Evolutionary conservation across 306 rosid genomes (phyloP), one percentile per base, ranked within the genome.

Genomic region (Amphicarpaea edgeworthii): DNA sequence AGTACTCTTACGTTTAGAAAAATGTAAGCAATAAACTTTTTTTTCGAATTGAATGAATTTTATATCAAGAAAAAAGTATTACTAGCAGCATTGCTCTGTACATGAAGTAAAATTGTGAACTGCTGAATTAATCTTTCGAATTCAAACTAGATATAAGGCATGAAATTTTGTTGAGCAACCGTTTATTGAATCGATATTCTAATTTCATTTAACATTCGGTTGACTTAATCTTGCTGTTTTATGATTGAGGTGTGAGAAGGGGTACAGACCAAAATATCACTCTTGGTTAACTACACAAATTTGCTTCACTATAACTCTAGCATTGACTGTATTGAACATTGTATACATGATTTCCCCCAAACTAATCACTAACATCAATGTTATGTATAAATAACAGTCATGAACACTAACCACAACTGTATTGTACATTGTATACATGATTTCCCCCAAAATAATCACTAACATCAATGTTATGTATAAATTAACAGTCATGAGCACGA

Each of bases 361-460:
- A 73, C 17, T n/a, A 73, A 72, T 66, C 55, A 67, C 20, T 49
- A 23, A 51, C 59, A 58, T 67, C 72, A 49, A 23, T 15, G 65
- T 62, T 61, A 51, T 43, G 70, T 11, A 19, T 28, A 5, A 28
- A n/a, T 41, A 49, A 30, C 54, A 62, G 37, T 63, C 42, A 32
- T 14, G n/a, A n/a, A n/a, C n/a, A n/a, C n/a, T 69, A 78, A 30
- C 63, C 67, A 57, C 38, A 70, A 78, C n/a, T n/a, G n/a, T 65
- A 68, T 60, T 59, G 57, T 81, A 84, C 85, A 77, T 4, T 74
- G 77, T 70, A 65, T 70, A 78, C 82, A 82, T 47, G 76, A 37
- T 61, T 38, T 68, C 1, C 32, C 50, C 73, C 61, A 12, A 34
- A 73, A 24, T n/a, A 73, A 72, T 66, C 55, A 67, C 20, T 49